Base-by-base conservation (phyloP, 768 basidiomycete genomes). In the Punctularia strigosozonata region DNA sequence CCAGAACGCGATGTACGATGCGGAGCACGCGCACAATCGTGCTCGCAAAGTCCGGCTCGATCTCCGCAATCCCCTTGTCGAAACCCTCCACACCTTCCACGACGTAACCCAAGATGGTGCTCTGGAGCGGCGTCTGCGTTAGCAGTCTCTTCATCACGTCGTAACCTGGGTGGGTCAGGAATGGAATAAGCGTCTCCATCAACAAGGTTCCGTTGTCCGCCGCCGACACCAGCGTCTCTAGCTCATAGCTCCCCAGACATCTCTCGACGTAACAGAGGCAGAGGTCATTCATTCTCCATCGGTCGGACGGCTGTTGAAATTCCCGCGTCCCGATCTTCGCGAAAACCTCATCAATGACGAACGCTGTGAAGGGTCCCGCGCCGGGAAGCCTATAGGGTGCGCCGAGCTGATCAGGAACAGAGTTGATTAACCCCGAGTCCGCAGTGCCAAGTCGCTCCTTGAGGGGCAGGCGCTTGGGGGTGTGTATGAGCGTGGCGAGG, bases 281-380 rank as follows among this genome's bases (percentile, higher is more conserved):
- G 1, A 81, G 66, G 46, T 92, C 89, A 39, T 90, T 84, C 55
- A 85, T 79, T 49, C 76, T 68, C 90, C 89, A 97, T 43, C 81
- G 62, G 50, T 97, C 89, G 10, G 75, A 75, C 8, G 75, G 75
- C 23, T 70, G 69, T 3, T 72, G 63, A 50, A 83, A 97, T 43
- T 85, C 88, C 32, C 91, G 69, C 37, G 65, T 69, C 12, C 76
- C 67, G 31, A 87, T 79, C 37, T 80, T 77, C 23, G 80, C 69
- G 46, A 97, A 84, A 3, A 98, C 86, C 34, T 83, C 85, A 49
- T 97, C 90, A 43, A 94, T 61, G 39, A 92, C 82, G 52, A 94
- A 97, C n/a, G 71, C 63, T 8, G 79, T 68, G 58, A 85, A 94
- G 0, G 90, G 88, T 0, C 66, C 75, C 39, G 92, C 75, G 1